These are phyloP conservation scores for Apiospora phragmitis DNA, from an alignment of 2,329 filamentous ascomycete species.

Conservation along the genomic window DNA sequence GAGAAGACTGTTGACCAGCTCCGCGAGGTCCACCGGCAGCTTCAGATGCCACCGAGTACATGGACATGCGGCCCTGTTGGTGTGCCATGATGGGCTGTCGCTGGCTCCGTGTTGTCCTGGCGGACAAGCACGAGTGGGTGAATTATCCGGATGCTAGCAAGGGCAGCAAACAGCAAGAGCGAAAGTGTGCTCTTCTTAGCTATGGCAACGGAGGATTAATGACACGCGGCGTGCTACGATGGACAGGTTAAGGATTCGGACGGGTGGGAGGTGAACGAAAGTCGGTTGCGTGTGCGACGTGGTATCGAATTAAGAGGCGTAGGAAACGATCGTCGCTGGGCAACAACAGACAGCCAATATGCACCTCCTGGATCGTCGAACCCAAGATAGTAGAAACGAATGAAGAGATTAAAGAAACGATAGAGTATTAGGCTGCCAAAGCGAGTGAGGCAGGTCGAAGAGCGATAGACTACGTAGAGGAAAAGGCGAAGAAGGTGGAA, in stretches of 20 bases:
- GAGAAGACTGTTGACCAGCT: conserved; percentile 67
- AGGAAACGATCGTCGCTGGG: conserved; percentile 7
- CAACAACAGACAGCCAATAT: conserved; percentile 12
- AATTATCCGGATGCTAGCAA: conserved; percentile 9
- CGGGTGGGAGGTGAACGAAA: neutral
- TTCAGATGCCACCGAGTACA: conserved; percentile 68
- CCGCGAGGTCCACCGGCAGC: conserved; percentile 58
- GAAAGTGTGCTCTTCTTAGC: conserved; percentile 1
- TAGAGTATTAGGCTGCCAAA: conserved; percentile 48
- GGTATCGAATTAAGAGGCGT: conserved; percentile 7
- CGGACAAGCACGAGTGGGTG: conserved; percentile 40
- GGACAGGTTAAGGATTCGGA: neutral
- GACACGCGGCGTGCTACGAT: conserved; percentile 2
- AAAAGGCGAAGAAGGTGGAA: conserved; percentile 21
- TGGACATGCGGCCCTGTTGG: conserved; percentile 57
- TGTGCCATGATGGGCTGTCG: conserved; percentile 52
- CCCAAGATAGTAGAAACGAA: conserved; percentile 22
- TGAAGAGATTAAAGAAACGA: conserved; percentile 28
- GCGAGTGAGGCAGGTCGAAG: conserved; percentile 54
- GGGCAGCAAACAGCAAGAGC: neutral
- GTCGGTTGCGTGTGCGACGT: conserved; percentile 8
- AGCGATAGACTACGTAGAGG: conserved; percentile 22
- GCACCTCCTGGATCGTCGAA: conserved; percentile 6
- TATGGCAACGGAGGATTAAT: neutral
- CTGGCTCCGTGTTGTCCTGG: conserved; percentile 35